These are phyloP conservation scores for Letharia lupina DNA, from an alignment of 495 filamentous ascomycete genomes.

Conservation along the genomic window DNA sequence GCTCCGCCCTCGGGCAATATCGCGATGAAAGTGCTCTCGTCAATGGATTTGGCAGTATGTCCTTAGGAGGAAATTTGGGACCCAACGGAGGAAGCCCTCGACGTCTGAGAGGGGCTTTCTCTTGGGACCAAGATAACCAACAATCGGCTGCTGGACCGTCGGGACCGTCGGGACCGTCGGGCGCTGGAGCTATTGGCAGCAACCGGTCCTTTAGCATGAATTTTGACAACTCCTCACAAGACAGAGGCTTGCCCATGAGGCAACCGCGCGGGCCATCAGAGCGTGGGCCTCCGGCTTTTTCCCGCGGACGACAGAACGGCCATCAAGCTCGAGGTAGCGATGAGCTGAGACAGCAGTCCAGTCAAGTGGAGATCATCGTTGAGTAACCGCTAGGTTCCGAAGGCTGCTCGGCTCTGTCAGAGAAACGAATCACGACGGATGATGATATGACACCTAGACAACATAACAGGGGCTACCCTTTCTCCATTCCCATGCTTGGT, in stretches of 20 bases:
- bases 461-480: slow-evolving; percentile 27
- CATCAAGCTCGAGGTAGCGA: slow-evolving; percentile 77
- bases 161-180: slow-evolving; percentile 20
- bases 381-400: slow-evolving; percentile 38
- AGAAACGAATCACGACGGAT: slow-evolving; percentile 47
- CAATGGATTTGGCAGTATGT: slow-evolving; percentile 58
- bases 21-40: slow-evolving; percentile 56
- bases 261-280: slow-evolving; percentile 79
- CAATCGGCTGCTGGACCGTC: slow-evolving; percentile 28
- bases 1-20: slow-evolving; percentile 44
- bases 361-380: slow-evolving; percentile 44
- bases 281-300: slow-evolving; percentile 62
- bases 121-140: slow-evolving; percentile 54
- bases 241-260: slow-evolving; percentile 54
- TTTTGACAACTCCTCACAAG: slow-evolving; percentile 56
- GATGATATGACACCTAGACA: slow-evolving; percentile 46
- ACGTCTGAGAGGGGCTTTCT: slow-evolving; percentile 57
- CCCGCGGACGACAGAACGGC: slow-evolving; percentile 63
- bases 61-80: slow-evolving; percentile 44
- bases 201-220: slow-evolving; percentile 63
- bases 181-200: slow-evolving; percentile 73
- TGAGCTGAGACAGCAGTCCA: slow-evolving; percentile 52
- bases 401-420: slow-evolving; percentile 33
- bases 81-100: slow-evolving; percentile 48
- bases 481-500: slow-evolving; percentile 13